Evolutionary conservation across 2,329 filamentous ascomycete genomes (phyloP), one percentile per base, ranked within the genome.

Genomic region (Parascedosporium putredinis): DNA sequence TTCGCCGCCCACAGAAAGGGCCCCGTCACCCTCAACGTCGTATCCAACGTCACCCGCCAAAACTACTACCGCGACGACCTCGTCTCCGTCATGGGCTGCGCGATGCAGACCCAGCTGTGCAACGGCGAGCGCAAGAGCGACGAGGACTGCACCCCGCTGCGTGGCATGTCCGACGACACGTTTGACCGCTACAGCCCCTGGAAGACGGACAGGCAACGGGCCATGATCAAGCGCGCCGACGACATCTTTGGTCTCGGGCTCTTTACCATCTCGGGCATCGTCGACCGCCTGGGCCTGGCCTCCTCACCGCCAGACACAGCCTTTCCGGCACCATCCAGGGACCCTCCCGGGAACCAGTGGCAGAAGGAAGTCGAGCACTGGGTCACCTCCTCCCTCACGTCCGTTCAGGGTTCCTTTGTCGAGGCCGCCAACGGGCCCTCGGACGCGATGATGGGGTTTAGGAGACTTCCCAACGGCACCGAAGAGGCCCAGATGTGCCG

Each of bases 31-130:
- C n/a, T 24, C n/a, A 45, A 45, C 42, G 4, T 25, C 20, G 22
- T 45, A 5, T 25, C 42, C 22, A 45, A 45, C 42, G 9, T 5
- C 3, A 25, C 42, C 20, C 22, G 22, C 3, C 23, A 20, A 9
- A 45, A 5, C 16, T 45, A 24, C 22, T 27, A 25, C 22, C 42
- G 24, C 9, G 42, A 45, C 16, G 42, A 45, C 20, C 22, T 27
- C 20, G 42, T 27, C 8, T n/a, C 22, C 4, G 42, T 45, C 18
- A 12, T 45, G 42, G 42, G 42, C 12, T 45, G 42, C 22, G n/a
- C 24, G 4, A 45, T 45, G 42, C 42, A 45, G 22, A 45, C 24
- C 3, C 42, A 45, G 42, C 20, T 45, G 12, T 45, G 42, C 42
- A 45, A 45, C 18, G 14, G 20, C 42, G 14, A 45, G 14, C 3